These are phyloP conservation scores for Coniella vitis DNA, from an alignment of 2,329 filamentous ascomycete genomes.

Conservation along the genomic window DNA sequence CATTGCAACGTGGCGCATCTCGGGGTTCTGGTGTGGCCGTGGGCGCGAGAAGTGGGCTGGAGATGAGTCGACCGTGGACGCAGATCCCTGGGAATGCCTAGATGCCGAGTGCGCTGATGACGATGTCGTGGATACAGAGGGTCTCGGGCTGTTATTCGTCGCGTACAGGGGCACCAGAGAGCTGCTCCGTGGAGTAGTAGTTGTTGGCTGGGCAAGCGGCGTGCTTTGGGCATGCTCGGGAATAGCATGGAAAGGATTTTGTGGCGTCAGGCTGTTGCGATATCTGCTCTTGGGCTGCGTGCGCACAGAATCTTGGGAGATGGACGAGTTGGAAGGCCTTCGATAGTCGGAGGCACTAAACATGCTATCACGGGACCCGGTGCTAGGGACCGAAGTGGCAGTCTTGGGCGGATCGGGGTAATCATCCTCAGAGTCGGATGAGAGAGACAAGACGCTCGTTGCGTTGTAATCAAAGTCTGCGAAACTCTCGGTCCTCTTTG, in stretches of 20 bases:
- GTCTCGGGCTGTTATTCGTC: conserved; percentile 23
- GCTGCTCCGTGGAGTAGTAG: conserved; percentile 24
- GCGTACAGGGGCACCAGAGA: conserved; percentile 19
- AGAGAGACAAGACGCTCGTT: conserved; percentile 50
- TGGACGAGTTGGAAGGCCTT: conserved; percentile 12
- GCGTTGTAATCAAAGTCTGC: conserved; percentile 45
- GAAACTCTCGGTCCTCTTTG: conserved; percentile 42
- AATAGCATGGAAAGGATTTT: conserved; percentile 37
- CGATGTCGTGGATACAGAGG: conserved; percentile 32
- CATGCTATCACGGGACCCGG: conserved; percentile 20
- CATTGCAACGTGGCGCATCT: conserved; percentile 13
- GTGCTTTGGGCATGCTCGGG: conserved; percentile 22
- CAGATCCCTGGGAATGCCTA: conserved; percentile 22
- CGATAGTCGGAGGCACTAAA: conserved; percentile 9
- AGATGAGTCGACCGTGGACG: conserved; percentile 10
- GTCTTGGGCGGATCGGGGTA: conserved; percentile 27
- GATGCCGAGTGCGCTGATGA: conserved; percentile 28
- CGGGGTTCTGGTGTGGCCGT: conserved; percentile 2
- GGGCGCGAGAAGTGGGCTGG: conserved; percentile 10
- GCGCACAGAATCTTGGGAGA: conserved; percentile 8
- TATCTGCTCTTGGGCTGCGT: conserved; percentile 17
- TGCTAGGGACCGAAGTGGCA: conserved; percentile 26
- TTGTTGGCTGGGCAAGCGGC: conserved; percentile 17
- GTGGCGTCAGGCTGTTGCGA: conserved; percentile 32
- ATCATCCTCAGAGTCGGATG: conserved; percentile 50